Evolutionary conservation across 2,329 filamentous ascomycete species (phyloP), one percentile per base, ranked within the genome.

Genomic region (Sarocladium kiliense): DNA sequence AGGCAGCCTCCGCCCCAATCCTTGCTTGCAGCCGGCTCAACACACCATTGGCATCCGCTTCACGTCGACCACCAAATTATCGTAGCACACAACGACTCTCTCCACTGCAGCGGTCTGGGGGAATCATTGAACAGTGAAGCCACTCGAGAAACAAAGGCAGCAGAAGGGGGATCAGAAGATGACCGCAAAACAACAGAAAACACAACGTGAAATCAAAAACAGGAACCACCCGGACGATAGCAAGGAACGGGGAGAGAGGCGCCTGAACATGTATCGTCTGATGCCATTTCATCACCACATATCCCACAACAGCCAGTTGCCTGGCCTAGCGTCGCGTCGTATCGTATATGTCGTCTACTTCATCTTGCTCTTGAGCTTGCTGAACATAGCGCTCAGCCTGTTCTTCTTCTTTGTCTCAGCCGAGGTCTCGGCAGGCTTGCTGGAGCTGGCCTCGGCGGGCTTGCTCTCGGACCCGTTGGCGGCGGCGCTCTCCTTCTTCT

Each of bases 351-450:
- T 51, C 47, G 19, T 42, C 54, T 42, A 49, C 42, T 49, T 55
- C 41, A 74, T 60, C 69, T 72, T 82, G 61, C 71, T 66, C 70
- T 78, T 78, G 63, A 82, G 64, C 73, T 80, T 82, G 70, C 71
- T 74, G 65, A 88, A 81, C 63, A 88, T 79, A 54, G 77, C 72
- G 69, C 84, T 87, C 57, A 86, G 63, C 54, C 85, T 77, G 69
- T 81, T 76, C 75, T 84, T 85, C 77, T 85, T 86, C 77, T 87
- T 88, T 73, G 82, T 84, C 53, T 82, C 77, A 16, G 74, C 71
- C 55, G 68, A 59, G 16, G 68, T 62, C 53, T 63, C 61, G 11
- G 57, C 56, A 19, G 65, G 50, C 60, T 64, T 65, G 54, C 56
- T 50, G 27, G 54, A 44, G n/a, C 53, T 56, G 36, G 58, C 50